Base-by-base conservation (phyloP, 108 stramenopile species). In the Skeletonema tropicum region DNA sequence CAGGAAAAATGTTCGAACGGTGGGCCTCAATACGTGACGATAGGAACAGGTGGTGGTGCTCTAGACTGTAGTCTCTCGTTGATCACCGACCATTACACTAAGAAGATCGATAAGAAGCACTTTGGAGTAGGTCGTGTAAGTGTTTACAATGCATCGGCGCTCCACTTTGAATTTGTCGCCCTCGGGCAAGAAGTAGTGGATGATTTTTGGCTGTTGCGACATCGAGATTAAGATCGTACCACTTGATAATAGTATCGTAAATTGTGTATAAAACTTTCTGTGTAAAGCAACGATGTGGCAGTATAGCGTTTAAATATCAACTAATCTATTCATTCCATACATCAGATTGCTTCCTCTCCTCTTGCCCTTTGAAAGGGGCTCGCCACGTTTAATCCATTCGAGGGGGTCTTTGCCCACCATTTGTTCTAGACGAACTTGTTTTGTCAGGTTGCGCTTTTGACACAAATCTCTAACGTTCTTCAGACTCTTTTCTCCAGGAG, bases 341-440 rank as follows among this genome's bases (percentile, higher is more conserved):
- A 76, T 33, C 41, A 66, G 21, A 25, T 67, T 74, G 30, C 90
- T 88, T 66, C 83, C 86, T 69, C 86, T 86, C 17, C 80, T 75
- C 31, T 70, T 75, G 17, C 85, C 89, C 30, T 83, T 86, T 67
- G 90, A 88, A 55, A 85, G 59, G 10, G 83, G 63, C 52, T 90
- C 86, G 23, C 92, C 91, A 41, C 86, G 85, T 41, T 82, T 86
- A 32, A 92, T 39, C 92, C 92, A 95, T 71, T 85, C 85, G 4
- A 87, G 74, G 26, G 89, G 94, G 75, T 93, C 92, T 69, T 81
- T 58, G 1, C 94, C 94, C 62, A 92, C 77, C 80, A 95, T 68
- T 14, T 75, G 68, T 13, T 82, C 70, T 29, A 94, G 60, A 1
- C 73, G 82, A 19, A 80, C 73, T 60, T 74, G 64, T 12, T 90